Evolutionary conservation across 768 basidiomycete genomes (phyloP).

Genomic region (Leccinum longicurvipes): DNA sequence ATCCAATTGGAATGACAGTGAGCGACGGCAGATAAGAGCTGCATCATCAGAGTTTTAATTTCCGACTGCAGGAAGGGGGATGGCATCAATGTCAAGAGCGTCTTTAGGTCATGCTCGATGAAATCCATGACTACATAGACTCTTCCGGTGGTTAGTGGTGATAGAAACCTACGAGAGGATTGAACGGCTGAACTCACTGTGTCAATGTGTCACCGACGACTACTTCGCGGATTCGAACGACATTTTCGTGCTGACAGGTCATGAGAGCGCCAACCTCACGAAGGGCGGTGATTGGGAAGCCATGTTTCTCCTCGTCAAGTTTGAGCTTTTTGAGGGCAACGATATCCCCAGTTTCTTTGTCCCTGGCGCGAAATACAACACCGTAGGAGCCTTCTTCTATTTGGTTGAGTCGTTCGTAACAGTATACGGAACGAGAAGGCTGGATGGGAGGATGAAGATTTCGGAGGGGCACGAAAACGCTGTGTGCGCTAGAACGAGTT

Average conservation of each 20-base stretch:
- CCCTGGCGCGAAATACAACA: slow-evolving; percentile 92
- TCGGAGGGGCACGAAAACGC: slow-evolving; percentile 72
- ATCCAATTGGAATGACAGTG: slow-evolving; percentile 98
- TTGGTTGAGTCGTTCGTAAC: slow-evolving; percentile 91
- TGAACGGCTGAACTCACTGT: slow-evolving; percentile 67
- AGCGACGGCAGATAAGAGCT: slow-evolving; percentile 87
- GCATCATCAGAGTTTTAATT: slow-evolving; percentile 94
- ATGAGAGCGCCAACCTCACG: slow-evolving; percentile 96
- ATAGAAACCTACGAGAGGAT: slow-evolving; percentile 4
- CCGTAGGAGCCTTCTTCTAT: slow-evolving; percentile 99
- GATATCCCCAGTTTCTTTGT: slow-evolving; percentile 92
- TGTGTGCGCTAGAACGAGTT: slow-evolving; percentile 39
- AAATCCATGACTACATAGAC: slow-evolving; percentile 99
- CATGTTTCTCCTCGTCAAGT: slow-evolving; percentile 97
- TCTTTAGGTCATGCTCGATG: slow-evolving; percentile 98
- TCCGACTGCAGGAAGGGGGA: slow-evolving; percentile 96
- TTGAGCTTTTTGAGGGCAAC: slow-evolving; percentile 98
- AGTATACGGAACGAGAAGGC: slow-evolving; percentile 90
- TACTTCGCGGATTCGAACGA: slow-evolving; percentile 94
- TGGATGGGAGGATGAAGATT: slow-evolving; percentile 73
- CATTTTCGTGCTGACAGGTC: slow-evolving; percentile 91
- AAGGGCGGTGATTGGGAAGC: slow-evolving; percentile 95
- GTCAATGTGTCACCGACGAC: slow-evolving; percentile 98
- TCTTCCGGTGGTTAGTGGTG: slow-evolving; percentile 41
- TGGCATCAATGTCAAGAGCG: slow-evolving; percentile 91